Evolutionary conservation across 352 stramenopile genomes (phyloP), one percentile per base, ranked within the genome.

Genomic region (Peronospora farinosa): DNA sequence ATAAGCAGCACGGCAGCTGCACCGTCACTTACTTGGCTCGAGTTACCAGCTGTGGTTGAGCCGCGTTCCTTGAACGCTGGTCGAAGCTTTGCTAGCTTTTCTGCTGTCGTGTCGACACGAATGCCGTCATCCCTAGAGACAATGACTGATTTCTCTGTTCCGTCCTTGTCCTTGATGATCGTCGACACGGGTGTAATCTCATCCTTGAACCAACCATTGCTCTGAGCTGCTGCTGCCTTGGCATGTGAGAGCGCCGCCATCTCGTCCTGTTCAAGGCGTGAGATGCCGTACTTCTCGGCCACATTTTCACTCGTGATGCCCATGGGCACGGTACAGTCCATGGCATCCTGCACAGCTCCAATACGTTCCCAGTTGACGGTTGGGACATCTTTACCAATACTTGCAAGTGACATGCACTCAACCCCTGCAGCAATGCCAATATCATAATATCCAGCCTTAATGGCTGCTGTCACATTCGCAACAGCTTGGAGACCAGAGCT

Each of bases 161-260:
- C 84, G 27, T 92, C 81, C 59, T 84, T 86, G 64, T 84, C 73
- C 46, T 77, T 84, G 37, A 85, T 58, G 38, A 69, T 78, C 49
- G 73, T 83, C 43, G 65, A 67, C 31, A 96, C 85, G 10, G 87
- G 79, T 40, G 88, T 85, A 57, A 97, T 96, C 62, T 97, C 88
- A 27, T 87, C 75, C 44, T 76, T 72, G 63, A 96, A 97, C 64
- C 74, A 87, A 46, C 84, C 84, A 36, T 86, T 80, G 52, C 75
- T 40, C 54, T 92, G 79, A 3, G 88, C 88, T 7, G 49, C 40
- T 3, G 68, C 69, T 1, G 74, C 87, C 63, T 92, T 91, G 27
- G 67, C 57, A 58, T 96, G 87, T 43, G 77, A 93, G 11, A 65
- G 58, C 7, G 72, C 80, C 0, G 86, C 81, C 35, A 96, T 69